Conservation (phyloP, 176 grass and related monocot genomes). For the Lolium multiflorum region DNA sequence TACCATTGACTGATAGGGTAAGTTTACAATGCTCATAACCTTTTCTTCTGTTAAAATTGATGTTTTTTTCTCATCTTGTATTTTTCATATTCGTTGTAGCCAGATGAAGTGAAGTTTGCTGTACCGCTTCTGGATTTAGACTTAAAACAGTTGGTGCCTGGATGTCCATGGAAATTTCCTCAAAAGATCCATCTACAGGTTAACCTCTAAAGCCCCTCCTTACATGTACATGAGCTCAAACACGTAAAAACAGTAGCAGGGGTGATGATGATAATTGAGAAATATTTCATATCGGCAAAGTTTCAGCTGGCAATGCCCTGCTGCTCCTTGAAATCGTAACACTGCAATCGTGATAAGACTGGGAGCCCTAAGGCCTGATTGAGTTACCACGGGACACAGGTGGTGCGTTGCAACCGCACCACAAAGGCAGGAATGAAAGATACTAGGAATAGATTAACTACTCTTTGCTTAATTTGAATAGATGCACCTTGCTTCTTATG, state of each 20-base stretch:
- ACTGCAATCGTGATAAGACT: constrained; percentile 5
- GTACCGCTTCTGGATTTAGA: constrained; percentile 89
- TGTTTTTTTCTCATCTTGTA: constrained; percentile 17
- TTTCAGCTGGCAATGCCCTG: constrained; percentile 10
- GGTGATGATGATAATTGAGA: constrained; percentile 28
- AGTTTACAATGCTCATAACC: constrained; percentile 28
- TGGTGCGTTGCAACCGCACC: background rate
- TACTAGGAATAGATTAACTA: background rate
- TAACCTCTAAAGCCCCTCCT: constrained; percentile 29
- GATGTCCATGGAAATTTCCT: constrained; percentile 83
- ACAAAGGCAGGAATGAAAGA: background rate
- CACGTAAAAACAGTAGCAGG: constrained; percentile 28
- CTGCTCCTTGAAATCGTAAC: constrained; percentile 14
- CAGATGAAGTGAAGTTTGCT: constrained; percentile 93
- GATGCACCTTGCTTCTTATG: background rate
- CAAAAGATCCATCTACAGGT: constrained; percentile 94
- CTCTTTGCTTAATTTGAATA: background rate
- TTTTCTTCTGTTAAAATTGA: constrained; percentile 16
- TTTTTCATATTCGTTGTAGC: constrained; percentile 48
- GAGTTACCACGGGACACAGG: background rate
- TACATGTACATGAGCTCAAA: background rate
- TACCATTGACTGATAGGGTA: constrained; percentile 62
- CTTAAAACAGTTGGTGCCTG: constrained; percentile 71
- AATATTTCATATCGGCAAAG: constrained; percentile 6
- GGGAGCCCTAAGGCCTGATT: background rate